phyloP scores from a whole-genome alignment of 108 stramenopile species.

The Skeletonema marinoi region DNA sequence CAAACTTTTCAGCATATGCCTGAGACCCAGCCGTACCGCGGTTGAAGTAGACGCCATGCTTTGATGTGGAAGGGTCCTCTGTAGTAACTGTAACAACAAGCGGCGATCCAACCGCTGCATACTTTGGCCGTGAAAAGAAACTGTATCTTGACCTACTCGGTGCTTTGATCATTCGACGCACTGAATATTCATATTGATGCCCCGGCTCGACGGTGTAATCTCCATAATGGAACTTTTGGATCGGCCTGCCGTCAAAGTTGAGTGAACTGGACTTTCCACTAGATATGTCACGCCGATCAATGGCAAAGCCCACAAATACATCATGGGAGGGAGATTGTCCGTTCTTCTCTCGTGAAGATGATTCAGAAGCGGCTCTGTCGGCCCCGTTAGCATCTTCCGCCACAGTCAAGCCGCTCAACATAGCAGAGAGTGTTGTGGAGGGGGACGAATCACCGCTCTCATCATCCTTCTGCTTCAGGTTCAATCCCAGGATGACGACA shows the following conservation, averaged over 20 bases:
- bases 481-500: constrained; percentile 15
- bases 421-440: constrained; percentile 1
- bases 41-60: constrained; percentile 47
- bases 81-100: constrained; percentile 22
- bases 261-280: constrained; percentile 19
- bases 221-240: constrained; percentile 41
- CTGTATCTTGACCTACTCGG: neutral
- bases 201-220: constrained; percentile 35
- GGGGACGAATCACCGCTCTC: neutral
- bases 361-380: neutral
- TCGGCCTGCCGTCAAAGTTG: constrained; percentile 31
- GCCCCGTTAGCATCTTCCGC: neutral
- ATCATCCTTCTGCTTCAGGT: constrained; percentile 16
- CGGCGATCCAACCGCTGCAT: constrained; percentile 15
- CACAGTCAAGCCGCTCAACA: neutral
- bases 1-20: constrained; percentile 34
- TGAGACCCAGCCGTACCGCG: constrained; percentile 39
- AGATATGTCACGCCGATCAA: constrained; percentile 23
- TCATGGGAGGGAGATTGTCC: neutral
- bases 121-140: neutral
- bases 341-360: neutral
- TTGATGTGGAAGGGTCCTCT: constrained; percentile 26
- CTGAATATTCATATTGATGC: constrained; percentile 29
- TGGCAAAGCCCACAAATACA: constrained; percentile 35
- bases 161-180: constrained; percentile 27